These are phyloP conservation scores for Botryotinia convoluta DNA, from an alignment of 2,329 filamentous ascomycete genomes.

Conservation along the genomic window DNA sequence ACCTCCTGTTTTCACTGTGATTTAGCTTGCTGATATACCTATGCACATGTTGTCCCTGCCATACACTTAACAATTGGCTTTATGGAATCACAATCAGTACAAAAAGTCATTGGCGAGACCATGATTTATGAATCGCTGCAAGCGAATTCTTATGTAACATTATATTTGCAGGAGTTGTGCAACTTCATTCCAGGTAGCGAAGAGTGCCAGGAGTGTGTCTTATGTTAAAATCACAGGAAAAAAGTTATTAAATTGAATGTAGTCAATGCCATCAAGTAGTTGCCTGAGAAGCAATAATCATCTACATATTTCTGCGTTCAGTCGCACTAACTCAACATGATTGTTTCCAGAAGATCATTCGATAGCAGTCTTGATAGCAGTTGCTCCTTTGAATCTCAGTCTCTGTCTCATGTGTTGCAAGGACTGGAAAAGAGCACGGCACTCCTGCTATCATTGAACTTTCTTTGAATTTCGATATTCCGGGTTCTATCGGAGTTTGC, in stretches of 20 bases:
- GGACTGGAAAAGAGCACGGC: not conserved
- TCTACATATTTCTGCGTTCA: not conserved
- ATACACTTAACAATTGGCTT: not conserved
- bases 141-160: not conserved
- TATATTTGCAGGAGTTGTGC: not conserved
- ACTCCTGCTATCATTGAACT: not conserved
- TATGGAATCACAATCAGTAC: not conserved
- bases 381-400: not conserved
- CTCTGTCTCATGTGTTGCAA: not conserved
- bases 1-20: not conserved
- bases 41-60: not conserved
- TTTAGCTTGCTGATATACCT: not conserved
- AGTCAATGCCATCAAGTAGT: not conserved
- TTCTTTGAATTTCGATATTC: not conserved
- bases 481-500: not conserved
- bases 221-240: not conserved
- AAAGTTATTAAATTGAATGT: not conserved
- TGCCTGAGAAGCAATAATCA: not conserved
- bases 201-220: not conserved
- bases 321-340: not conserved
- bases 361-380: not conserved
- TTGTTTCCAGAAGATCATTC: not conserved
- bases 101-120: not conserved
- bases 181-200: not conserved
- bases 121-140: not conserved